Conservation (phyloP, 495 filamentous ascomycete genomes). For the Penicillium manginii region DNA sequence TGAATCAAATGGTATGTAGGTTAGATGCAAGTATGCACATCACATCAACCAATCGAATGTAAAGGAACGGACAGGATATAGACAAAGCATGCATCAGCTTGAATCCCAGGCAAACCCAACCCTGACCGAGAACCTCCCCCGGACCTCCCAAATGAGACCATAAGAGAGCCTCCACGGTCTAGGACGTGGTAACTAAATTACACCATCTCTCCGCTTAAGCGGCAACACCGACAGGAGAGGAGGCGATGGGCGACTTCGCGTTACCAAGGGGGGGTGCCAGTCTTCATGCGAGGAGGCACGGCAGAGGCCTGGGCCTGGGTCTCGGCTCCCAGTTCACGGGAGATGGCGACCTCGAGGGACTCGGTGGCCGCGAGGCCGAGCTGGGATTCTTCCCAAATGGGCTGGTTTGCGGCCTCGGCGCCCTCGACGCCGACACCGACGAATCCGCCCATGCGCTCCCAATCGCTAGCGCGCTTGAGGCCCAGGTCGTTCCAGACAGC, state of each 20-base stretch:
- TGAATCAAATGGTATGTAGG: slow-evolving; percentile 5
- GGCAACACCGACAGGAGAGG: slow-evolving; percentile 38
- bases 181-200: neutral
- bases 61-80: slow-evolving; percentile 16
- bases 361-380: slow-evolving; percentile 64
- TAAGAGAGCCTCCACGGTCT: neutral
- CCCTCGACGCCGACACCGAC: slow-evolving; percentile 83
- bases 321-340: slow-evolving; percentile 37
- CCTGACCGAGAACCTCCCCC: neutral
- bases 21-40: neutral
- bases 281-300: slow-evolving; percentile 32
- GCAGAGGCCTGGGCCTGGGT: slow-evolving; percentile 25
- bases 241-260: slow-evolving; percentile 29
- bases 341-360: slow-evolving; percentile 41
- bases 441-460: slow-evolving; percentile 89
- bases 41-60: neutral
- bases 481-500: slow-evolving; percentile 83
- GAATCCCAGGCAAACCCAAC: neutral
- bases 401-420: slow-evolving; percentile 58
- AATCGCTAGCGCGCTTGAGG: slow-evolving; percentile 89
- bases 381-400: slow-evolving; percentile 88
- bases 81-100: neutral
- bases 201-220: slow-evolving; percentile 28
- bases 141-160: neutral
- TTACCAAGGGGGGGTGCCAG: slow-evolving; percentile 28